Evolutionary conservation across 2,329 filamentous ascomycete genomes (phyloP).

Genomic region (Aspergillus ustus): DNA sequence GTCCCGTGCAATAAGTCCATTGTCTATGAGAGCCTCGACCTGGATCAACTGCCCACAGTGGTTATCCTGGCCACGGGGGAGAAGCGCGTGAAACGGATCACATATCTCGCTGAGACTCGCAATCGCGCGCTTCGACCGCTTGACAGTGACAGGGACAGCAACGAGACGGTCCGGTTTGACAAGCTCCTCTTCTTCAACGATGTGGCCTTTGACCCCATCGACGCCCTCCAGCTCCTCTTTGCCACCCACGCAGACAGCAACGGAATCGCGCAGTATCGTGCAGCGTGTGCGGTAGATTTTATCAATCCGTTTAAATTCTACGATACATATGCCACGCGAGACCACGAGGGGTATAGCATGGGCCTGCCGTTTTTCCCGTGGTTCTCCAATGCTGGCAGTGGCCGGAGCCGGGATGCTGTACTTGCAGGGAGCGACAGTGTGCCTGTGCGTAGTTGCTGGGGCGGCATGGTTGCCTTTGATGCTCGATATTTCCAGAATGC

Average conservation of each 20-base stretch:
- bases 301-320: constrained; percentile 75
- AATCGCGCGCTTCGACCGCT: constrained; percentile 71
- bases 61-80: constrained; percentile 66
- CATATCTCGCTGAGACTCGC: constrained; percentile 72
- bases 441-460: constrained; percentile 74
- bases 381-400: constrained; percentile 60
- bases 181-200: constrained; percentile 69
- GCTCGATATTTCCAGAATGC: constrained; percentile 46
- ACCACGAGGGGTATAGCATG: constrained; percentile 68
- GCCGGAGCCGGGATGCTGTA: constrained; percentile 63
- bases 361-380: constrained; percentile 74
- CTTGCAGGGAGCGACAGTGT: constrained; percentile 62
- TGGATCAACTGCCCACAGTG: constrained; percentile 57
- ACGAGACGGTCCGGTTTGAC: constrained; percentile 50
- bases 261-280: constrained; percentile 65
- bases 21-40: constrained; percentile 63
- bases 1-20: constrained; percentile 57
- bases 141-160: constrained; percentile 42
- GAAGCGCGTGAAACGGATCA: constrained; percentile 68
- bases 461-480: constrained; percentile 68
- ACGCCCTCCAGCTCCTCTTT: constrained; percentile 64
- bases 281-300: constrained; percentile 74
- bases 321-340: constrained; percentile 74
- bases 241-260: constrained; percentile 58
- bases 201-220: constrained; percentile 63